These are phyloP conservation scores for Cryphonectria naterciae DNA, from an alignment of 2,329 filamentous ascomycete species.

Conservation along the genomic window DNA sequence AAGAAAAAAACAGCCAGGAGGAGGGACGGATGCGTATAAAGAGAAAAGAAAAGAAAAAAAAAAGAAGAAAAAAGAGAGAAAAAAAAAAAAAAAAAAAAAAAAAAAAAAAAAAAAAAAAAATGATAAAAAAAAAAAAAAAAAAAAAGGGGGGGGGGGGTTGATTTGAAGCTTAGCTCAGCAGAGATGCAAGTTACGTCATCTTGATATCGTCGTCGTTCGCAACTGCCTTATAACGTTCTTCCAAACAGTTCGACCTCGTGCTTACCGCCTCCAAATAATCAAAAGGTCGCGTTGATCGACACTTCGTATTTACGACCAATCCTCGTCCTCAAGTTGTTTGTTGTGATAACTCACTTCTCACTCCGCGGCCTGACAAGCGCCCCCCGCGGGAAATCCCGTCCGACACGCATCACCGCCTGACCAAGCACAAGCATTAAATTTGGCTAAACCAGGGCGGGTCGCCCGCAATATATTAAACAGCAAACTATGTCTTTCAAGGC, in stretches of 20 bases:
- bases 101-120: too few species aligned
- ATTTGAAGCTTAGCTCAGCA: background rate
- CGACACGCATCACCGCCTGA: background rate
- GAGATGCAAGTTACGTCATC: background rate
- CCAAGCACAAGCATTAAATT: background rate
- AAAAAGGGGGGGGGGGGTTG: background rate
- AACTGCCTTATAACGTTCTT: background rate
- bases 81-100: too few species aligned
- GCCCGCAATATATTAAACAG: background rate
- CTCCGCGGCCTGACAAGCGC: background rate
- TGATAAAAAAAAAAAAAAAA: too few species aligned
- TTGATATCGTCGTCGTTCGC: background rate
- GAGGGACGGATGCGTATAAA: too few species aligned
- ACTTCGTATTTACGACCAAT: background rate
- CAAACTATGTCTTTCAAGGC: constrained; percentile 26
- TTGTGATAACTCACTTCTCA: background rate
- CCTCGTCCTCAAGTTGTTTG: background rate
- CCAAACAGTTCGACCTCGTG: background rate
- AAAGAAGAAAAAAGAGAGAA: too few species aligned
- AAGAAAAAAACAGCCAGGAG: too few species aligned
- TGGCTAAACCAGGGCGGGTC: background rate
- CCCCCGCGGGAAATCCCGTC: background rate
- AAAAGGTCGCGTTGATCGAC: background rate
- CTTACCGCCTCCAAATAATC: background rate
- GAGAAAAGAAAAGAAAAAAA: too few species aligned